phyloP scores from a whole-genome alignment of 257 asterid species.

The Coffea canephora region DNA sequence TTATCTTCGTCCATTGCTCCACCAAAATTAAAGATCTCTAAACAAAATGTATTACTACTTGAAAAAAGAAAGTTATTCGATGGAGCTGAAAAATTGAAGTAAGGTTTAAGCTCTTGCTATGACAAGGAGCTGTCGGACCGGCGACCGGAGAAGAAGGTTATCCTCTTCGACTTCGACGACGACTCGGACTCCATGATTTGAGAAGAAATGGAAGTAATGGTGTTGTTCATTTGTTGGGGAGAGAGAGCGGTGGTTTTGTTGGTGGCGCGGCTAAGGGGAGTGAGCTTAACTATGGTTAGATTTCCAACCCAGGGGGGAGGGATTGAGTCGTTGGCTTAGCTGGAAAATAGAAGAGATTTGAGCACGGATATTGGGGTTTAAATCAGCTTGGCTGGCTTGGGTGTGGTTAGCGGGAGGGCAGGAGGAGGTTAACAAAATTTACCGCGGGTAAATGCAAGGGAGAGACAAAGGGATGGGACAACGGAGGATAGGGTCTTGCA shows the following conservation, averaged over 20 bases:
- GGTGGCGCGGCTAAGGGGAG: conserved; percentile 26
- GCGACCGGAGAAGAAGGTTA: conserved; percentile 14
- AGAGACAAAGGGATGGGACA: neutral
- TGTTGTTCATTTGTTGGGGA: neutral
- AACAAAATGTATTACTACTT: neutral
- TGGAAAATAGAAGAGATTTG: neutral
- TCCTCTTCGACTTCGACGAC: neutral
- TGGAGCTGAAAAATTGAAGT: neutral
- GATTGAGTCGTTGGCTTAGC: conserved; percentile 9
- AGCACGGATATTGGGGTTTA: neutral
- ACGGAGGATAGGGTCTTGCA: neutral
- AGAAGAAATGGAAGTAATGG: neutral
- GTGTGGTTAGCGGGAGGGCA: neutral
- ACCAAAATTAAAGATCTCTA: conserved; percentile 22
- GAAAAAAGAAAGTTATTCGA: neutral
- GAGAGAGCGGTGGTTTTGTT: conserved; percentile 8
- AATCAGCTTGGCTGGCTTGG: conserved; percentile 16
- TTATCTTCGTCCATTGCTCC: conserved; percentile 66
- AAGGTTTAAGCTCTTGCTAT: neutral
- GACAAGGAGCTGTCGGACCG: neutral
- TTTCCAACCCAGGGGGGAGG: neutral
- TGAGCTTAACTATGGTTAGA: conserved; percentile 21
- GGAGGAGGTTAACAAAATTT: neutral
- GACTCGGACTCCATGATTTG: conserved; percentile 2
- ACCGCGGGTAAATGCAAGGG: conserved; percentile 5